Evolutionary conservation across 345 rosid genomes (phyloP).

Genomic region (Citrus inodora): DNA sequence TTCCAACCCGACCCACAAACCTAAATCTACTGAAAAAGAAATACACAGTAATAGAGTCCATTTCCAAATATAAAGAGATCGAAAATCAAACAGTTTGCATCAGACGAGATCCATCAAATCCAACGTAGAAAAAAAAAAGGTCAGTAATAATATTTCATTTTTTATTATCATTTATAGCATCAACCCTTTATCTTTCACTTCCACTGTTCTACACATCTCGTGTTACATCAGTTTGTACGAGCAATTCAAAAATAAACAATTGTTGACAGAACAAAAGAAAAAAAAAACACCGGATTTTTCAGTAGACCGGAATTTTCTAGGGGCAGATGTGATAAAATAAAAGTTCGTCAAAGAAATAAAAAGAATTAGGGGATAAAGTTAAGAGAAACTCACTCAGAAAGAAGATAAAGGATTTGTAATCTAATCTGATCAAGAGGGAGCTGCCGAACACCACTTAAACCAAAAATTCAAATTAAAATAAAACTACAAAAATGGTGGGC

Average conservation of each 20-base stretch:
- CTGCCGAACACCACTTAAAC: slow-evolving; percentile 3
- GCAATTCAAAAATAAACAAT: background rate
- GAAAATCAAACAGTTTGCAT: background rate
- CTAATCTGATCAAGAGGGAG: background rate
- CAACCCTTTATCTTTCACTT: background rate
- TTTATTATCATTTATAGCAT: background rate
- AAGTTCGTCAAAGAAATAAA: background rate
- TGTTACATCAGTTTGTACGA: background rate
- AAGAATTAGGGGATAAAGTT: too few species aligned
- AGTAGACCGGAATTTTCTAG: background rate
- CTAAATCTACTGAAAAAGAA: background rate
- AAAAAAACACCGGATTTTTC: background rate
- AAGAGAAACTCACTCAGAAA: background rate
- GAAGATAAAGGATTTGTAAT: background rate
- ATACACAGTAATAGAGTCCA: background rate
- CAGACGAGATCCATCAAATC: background rate
- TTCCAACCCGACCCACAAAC: background rate
- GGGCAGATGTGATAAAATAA: background rate
- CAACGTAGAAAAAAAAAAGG: background rate
- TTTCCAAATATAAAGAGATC: background rate
- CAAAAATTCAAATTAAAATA: background rate
- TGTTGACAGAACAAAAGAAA: background rate
- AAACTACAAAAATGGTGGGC: background rate
- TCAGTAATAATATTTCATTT: background rate
- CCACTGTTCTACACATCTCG: too few species aligned